Base-by-base conservation (phyloP, 352 stramenopile species). In the Plasmopara muralis region DNA sequence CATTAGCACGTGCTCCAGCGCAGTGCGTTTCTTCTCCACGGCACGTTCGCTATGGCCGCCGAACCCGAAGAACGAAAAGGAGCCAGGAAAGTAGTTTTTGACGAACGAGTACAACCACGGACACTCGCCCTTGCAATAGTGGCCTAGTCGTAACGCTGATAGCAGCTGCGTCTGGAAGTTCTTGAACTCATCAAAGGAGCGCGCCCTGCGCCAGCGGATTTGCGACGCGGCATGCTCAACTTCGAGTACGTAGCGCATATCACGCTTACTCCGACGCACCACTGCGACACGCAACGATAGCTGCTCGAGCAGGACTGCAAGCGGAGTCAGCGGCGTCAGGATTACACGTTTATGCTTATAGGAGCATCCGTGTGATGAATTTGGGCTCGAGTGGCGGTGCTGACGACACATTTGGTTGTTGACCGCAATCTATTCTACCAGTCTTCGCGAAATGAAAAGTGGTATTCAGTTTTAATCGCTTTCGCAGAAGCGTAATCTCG, bases 111-210 rank as follows among this genome's bases (percentile, higher is more conserved):
- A 47, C 0, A 47, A 18, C 41, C 41, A 47, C 20, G 41, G 41
- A 30, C 42, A 47, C 13, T 47, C 42, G 6, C 20, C 42, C 28
- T 47, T 8, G 28, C 42, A 47, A 14, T 34, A 47, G 14, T 47
- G 42, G 14, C 42, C 42, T 10, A 34, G 25, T 4, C 42, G 20
- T n/a, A 47, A 10, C 13, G 42, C 42, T 31, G 42, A 20, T 20
- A 47, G 14, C 5, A 47, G 42, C 12, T 37, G 42, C 42, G 25
- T 47, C 13, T 47, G 42, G 12, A 47, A 47, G 6, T 6, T 4
- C 6, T 47, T 47, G 28, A 38, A 47, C 42, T 47, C 42, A 13
- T 47, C 42, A 20, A 47, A 47, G 20, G 42, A 47, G 42, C 42
- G 42, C 6, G 43, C 20, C 28, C 16, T 47, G 25, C 28, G 25